Evolutionary conservation across 257 asterid genomes (phyloP).

Genomic region (Cordia subcordata): DNA sequence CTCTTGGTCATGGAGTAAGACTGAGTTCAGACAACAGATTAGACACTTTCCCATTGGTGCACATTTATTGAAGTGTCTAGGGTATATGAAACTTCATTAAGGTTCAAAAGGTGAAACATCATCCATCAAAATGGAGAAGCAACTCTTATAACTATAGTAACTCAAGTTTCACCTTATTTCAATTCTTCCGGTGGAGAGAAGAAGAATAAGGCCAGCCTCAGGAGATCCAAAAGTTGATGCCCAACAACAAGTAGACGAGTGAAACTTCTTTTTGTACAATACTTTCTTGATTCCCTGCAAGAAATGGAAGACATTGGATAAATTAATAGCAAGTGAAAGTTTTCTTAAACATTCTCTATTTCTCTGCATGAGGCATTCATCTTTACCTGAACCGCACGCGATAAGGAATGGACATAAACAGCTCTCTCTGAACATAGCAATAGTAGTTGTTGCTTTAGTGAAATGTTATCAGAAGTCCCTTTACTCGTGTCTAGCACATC

Average conservation of each 20-base stretch:
- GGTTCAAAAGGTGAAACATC: too few relatives aligned
- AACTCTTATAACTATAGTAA: not conserved
- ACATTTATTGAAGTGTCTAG: too few relatives aligned
- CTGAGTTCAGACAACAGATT: too few relatives aligned
- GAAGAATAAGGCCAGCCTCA: conserved; percentile 57
- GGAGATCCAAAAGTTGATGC: conserved; percentile 76
- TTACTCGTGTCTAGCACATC: conserved; percentile 30
- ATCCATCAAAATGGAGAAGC: not conserved
- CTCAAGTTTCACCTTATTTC: conserved; percentile 56
- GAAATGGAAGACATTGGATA: too few relatives aligned
- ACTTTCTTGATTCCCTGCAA: conserved; percentile 82
- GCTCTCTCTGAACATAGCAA: conserved; percentile 87
- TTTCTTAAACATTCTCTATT: not conserved
- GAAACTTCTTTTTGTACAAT: conserved; percentile 72
- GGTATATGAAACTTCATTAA: too few relatives aligned
- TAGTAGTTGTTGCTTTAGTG: conserved; percentile 43
- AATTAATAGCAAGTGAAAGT: conserved; percentile 2
- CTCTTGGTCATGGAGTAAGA: too few relatives aligned
- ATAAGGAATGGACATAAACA: conserved; percentile 64
- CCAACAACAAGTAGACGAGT: conserved; percentile 62
- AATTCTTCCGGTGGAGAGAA: conserved; percentile 68
- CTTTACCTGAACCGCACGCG: conserved; percentile 68
- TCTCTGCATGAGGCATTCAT: not conserved
- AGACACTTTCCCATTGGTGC: too few relatives aligned
- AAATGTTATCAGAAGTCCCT: conserved; percentile 34